phyloP scores from a whole-genome alignment of 306 rosid species.

The Purshia tridentata region DNA sequence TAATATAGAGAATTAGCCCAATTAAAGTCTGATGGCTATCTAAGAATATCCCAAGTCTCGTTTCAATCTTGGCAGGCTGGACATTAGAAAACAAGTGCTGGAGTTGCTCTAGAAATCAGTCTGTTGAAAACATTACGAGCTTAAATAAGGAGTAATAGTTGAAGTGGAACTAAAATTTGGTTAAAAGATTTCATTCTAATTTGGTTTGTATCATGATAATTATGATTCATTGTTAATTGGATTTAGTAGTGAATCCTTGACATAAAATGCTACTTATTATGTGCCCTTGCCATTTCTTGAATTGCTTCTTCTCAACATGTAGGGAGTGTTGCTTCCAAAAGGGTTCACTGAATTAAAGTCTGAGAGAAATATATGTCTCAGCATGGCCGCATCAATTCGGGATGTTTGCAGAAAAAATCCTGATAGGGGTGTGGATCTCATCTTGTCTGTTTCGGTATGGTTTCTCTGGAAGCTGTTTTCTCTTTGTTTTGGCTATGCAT shows the following conservation, averaged over 20 bases:
- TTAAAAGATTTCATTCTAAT: background rate
- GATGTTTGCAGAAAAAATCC: conserved; percentile 88
- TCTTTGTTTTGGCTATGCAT: conserved; percentile 31
- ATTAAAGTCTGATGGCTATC: background rate
- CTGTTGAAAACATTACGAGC: background rate
- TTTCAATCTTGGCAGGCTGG: background rate
- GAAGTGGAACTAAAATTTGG: background rate
- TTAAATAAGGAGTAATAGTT: conserved; percentile 4
- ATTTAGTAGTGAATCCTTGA: conserved; percentile 3
- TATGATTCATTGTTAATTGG: background rate
- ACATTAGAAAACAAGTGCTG: background rate
- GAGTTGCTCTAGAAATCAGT: background rate
- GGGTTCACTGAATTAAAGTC: conserved; percentile 55
- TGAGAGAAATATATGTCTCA: conserved; percentile 67
- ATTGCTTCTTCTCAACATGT: conserved; percentile 30
- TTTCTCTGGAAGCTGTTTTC: conserved; percentile 12
- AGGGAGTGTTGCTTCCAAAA: conserved; percentile 75
- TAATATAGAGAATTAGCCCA: background rate
- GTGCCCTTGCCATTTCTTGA: conserved; percentile 21
- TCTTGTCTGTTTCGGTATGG: conserved; percentile 91
- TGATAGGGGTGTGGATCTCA: conserved; percentile 94
- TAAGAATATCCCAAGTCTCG: background rate
- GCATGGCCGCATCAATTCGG: conserved; percentile 85
- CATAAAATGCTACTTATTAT: conserved; percentile 9
- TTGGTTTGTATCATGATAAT: conserved; percentile 2